A percentile compares a stretch with the other conserved stretches of the same genome.
These are phyloP conservation scores for Paraphaeosphaeria sporulosa DNA, from an alignment of 2,329 filamentous ascomycete species.

Conservation along the genomic window DNA sequence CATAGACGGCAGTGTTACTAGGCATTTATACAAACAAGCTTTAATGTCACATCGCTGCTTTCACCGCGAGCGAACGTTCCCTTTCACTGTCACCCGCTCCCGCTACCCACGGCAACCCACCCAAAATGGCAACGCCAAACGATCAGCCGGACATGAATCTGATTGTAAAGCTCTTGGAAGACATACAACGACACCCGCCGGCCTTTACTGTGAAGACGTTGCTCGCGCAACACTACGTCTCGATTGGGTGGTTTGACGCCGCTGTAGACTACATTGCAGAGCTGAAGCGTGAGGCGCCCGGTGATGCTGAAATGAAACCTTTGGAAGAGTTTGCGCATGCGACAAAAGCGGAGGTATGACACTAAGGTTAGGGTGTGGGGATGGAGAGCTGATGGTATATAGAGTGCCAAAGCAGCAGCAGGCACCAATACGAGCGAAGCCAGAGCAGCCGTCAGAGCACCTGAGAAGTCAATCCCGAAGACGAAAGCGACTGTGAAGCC, in stretches of 20 bases:
- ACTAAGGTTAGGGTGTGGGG: not conserved
- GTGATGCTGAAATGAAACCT: not conserved
- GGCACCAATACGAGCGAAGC: too few species aligned
- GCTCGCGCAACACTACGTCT: constrained; percentile 43
- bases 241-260: constrained; percentile 44
- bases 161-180: constrained; percentile 41
- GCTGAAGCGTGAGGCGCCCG: not conserved
- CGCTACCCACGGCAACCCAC: not conserved
- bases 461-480: too few species aligned
- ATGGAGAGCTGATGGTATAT: not conserved
- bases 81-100: not conserved
- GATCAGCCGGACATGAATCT: constrained; percentile 41
- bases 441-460: too few species aligned
- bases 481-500: too few species aligned
- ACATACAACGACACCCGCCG: constrained; percentile 39
- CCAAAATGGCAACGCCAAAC: not conserved
- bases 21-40: too few species aligned
- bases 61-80: too few species aligned
- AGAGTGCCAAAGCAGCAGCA: too few species aligned
- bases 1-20: too few species aligned
- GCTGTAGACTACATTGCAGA: constrained; percentile 9
- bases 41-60: too few species aligned
- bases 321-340: not conserved
- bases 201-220: constrained; percentile 39
- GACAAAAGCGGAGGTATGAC: not conserved